These are phyloP conservation scores for Phytophthora constricta DNA, from an alignment of 352 stramenopile species.

Conservation along the genomic window DNA sequence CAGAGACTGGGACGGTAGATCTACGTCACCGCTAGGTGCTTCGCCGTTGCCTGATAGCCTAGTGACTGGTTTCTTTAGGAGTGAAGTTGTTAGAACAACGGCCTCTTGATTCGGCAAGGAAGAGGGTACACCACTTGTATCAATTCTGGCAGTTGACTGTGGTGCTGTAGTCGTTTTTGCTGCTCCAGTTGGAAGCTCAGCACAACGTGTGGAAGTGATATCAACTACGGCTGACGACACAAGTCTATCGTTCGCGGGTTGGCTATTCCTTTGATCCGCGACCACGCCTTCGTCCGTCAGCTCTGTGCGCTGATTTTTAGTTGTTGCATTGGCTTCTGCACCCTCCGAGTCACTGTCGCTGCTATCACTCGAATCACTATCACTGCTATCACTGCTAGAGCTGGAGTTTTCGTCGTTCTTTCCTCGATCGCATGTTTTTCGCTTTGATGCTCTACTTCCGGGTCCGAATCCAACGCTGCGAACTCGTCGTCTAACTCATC, in stretches of 20 bases:
- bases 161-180: neutral
- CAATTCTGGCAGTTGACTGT: neutral
- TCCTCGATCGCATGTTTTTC: neutral
- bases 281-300: neutral
- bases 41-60: neutral
- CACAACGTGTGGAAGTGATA: neutral
- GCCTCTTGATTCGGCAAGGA: neutral
- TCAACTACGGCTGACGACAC: neutral
- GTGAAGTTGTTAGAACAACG: constrained; percentile 20
- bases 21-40: constrained; percentile 4
- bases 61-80: constrained; percentile 18
- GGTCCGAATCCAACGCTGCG: constrained; percentile 37
- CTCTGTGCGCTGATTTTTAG: neutral
- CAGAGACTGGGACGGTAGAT: neutral
- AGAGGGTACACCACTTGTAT: neutral
- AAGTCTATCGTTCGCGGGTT: neutral
- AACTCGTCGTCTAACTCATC: constrained; percentile 51
- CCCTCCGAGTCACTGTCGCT: constrained; percentile 38
- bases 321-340: constrained; percentile 10
- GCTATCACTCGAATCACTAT: constrained; percentile 40
- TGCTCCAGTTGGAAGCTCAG: neutral
- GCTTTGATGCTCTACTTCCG: constrained; percentile 19
- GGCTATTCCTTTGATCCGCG: neutral
- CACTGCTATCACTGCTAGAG: constrained; percentile 38
- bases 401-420: constrained; percentile 23